A percentile compares a stretch with the other conserved stretches of the same genome.
Conservation (phyloP, 495 filamentous ascomycete genomes). For the Neurospora tetraspora region DNA sequence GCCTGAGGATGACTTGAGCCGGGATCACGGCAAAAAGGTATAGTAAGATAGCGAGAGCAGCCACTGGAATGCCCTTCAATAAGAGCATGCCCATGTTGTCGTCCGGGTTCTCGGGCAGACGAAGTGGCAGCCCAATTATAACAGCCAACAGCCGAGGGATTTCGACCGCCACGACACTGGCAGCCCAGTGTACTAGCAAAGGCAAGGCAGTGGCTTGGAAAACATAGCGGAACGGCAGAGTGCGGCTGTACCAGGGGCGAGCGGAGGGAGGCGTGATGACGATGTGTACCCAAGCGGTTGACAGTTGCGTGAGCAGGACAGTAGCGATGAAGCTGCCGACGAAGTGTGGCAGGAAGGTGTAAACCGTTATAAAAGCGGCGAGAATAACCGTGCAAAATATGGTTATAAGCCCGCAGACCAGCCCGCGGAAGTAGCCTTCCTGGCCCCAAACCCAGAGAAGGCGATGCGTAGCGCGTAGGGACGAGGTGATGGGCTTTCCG, state of each 20-base stretch:
- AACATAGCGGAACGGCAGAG: constrained; percentile 32
- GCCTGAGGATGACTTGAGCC: constrained; percentile 30
- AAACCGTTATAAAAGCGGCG: constrained; percentile 11
- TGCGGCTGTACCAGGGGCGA: constrained; percentile 31
- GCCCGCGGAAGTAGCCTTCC: constrained; percentile 30
- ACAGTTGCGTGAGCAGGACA: constrained; percentile 26
- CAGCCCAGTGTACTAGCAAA: constrained; percentile 23
- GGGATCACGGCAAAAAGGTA: constrained; percentile 31
- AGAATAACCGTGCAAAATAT: constrained; percentile 8
- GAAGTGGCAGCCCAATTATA: constrained; percentile 18
- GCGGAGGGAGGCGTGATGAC: constrained; percentile 31
- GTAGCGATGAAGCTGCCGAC: constrained; percentile 26
- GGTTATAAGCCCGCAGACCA: constrained; percentile 20
- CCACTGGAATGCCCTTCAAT: constrained; percentile 25
- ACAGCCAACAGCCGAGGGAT: constrained; percentile 18
- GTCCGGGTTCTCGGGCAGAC: constrained; percentile 7
- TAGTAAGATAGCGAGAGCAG: constrained; percentile 15
- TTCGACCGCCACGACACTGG: constrained; percentile 13
- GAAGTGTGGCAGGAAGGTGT: constrained; percentile 9
- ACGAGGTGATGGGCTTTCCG: constrained; percentile 29
- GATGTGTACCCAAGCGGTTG: constrained; percentile 35
- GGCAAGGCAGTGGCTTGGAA: constrained; percentile 36
- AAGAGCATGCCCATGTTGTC: constrained; percentile 4
- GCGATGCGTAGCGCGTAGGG: constrained; percentile 31
- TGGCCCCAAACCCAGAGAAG: constrained; percentile 28